These are phyloP conservation scores for Tetrapisispora arboricola DNA, from an alignment of 805 yeast genomes.

Conservation along the genomic window DNA sequence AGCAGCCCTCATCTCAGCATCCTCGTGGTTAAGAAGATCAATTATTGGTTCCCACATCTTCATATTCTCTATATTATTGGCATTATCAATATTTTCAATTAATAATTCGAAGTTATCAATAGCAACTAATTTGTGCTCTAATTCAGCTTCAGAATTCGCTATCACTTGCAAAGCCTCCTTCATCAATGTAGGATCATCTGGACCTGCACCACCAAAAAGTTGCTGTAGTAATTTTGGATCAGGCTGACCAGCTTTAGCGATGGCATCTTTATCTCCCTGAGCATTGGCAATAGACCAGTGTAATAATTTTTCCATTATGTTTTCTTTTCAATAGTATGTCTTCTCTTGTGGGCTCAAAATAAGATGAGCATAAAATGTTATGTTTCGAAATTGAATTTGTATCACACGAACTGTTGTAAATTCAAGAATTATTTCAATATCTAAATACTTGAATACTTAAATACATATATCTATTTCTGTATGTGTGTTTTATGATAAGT, in stretches of 20 bases:
- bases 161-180: slow-evolving; percentile 58
- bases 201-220: slow-evolving; percentile 60
- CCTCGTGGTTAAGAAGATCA: slow-evolving; percentile 37
- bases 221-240: slow-evolving; percentile 74
- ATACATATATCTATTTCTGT: too few species aligned
- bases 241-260: slow-evolving; percentile 51
- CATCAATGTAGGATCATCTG: slow-evolving; percentile 88
- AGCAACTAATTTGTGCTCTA: slow-evolving; percentile 61
- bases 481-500: too few species aligned
- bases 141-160: slow-evolving; percentile 43
- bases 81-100: slow-evolving; percentile 88
- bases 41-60: slow-evolving; percentile 70
- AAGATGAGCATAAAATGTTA: too few species aligned
- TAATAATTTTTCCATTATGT: slow-evolving; percentile 71
- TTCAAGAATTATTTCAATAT: too few species aligned
- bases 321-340: too few species aligned
- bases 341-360: too few species aligned
- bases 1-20: slow-evolving; percentile 38
- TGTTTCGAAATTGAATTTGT: too few species aligned
- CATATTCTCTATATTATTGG: slow-evolving; percentile 79
- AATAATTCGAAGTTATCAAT: slow-evolving; percentile 89
- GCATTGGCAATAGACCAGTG: slow-evolving; percentile 87
- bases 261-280: slow-evolving; percentile 60
- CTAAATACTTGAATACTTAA: too few species aligned
- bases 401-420: too few species aligned